Evolutionary conservation across 2,329 filamentous ascomycete genomes (phyloP), one percentile per base, ranked within the genome.

Genomic region (Cladosporium sp.): DNA sequence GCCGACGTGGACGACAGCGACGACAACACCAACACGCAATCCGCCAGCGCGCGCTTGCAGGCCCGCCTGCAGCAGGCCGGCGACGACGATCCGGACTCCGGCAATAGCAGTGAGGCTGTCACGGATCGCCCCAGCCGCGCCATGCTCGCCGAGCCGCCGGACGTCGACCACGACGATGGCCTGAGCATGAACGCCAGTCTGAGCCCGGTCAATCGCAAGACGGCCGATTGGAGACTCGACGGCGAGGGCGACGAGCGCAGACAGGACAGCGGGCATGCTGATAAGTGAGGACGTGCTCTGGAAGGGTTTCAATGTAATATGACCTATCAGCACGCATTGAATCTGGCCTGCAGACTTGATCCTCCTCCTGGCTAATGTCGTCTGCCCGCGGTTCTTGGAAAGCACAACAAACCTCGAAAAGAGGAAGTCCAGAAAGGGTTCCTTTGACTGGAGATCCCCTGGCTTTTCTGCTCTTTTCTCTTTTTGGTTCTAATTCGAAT

Each of bases 81-180:
- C 5, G 19, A 24, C 13, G 37, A 48, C 29, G 45, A 48, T 29
- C 19, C 34, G 11, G 37, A 48, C 37, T 48, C 45, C 4, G 45
- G 45, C 27, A 48, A 48, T 27, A 48, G 45, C 45, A 48, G 45
- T 24, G 45, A 48, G 13, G 45, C 45, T 17, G 18, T 48, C 27
- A 48, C 45, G 17, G 45, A 48, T 12, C 37, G 45, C 11, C 45
- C 45, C 12, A 48, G 37, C 13, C 39, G n/a, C 22, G 45, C 45
- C 11, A 48, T 48, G 45, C 37, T 48, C 13, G 45, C 37, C 13
- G 45, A 48, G 15, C 45, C 45, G 4, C 45, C 45, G 13, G 45
- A 48, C 8, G 45, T 48, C 7, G 37, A 48, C n/a, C 45, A 48
- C 29, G 37, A 48, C 7, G 45, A 48, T 18, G 45, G 45, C 15